Base-by-base conservation (phyloP, 106 monocot genomes). In the Gastrodia elata region DNA sequence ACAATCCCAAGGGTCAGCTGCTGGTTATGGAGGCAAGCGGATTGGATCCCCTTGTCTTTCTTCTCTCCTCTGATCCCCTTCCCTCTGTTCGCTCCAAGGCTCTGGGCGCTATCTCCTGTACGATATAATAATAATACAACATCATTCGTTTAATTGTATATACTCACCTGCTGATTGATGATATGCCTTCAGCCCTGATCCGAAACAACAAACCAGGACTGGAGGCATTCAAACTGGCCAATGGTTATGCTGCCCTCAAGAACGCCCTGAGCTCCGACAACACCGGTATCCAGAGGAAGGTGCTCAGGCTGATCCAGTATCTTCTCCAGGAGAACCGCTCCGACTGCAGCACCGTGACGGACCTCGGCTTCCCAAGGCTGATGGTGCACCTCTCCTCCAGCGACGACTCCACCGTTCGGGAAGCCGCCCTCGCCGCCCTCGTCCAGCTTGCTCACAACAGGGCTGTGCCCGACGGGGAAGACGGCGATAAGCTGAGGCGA, bases 21-120 rank as follows among this genome's bases (percentile, higher is more conserved):
- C 87, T 87, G 74, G 89, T 96, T 27, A 96, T 92, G 87, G 96
- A 96, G 42, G 87, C 87, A 28, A 84, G 87, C 74, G 92, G 89
- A 35, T 80, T 96, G 22, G 92, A 96, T 42, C 92, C 87, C 70
- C 84, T 96, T 16, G 22, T 96, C 27, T 75, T 73, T 56, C 92
- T 88, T 80, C 88, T 96, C 39, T 83, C 81, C 71, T 83, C 84
- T 4, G 96, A 96, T 82, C 79, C 96, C 40, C 92, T 92, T 68
- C 37, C 86, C 11, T 81, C 79, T 52, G 83, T 74, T 16, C 87
- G 96, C 15, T 81, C 91, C 57, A 92, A 96, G 68, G 85, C 92
- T 76, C 96, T 96, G 77, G 96, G 96, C 68, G 92, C 96, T 71
- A 89, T 92, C 71, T 92, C 91, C 9, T 96, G 94, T 91, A 76